Base-by-base conservation (phyloP, 2,329 filamentous ascomycete genomes). In the Sclerotiophoma versabilis region DNA sequence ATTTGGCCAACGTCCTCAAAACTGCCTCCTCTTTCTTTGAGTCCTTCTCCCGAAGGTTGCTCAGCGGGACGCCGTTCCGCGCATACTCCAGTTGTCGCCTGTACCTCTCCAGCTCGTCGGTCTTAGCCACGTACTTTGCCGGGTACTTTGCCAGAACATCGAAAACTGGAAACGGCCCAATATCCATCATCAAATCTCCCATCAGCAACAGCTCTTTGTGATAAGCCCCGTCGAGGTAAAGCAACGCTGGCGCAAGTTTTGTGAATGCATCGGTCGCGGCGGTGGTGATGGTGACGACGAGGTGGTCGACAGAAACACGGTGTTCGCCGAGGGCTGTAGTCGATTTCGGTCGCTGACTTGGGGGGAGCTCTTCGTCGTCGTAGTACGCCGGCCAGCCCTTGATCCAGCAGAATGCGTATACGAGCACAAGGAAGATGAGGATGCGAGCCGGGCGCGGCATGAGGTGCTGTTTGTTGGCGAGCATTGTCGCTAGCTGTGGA, bases 271-370 rank as follows among this genome's bases (percentile, higher is more conserved):
- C 81, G 17, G 80, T 83, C 4, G 83, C 82, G 29, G 83, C 82
- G 2, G 84, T 86, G 54, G 81, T 81, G 60, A 86, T 75, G 15
- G 84, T 75, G 5, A 86, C 79, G 36, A 84, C 77, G 26, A 85
- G 59, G 27, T 71, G 57, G 38, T 71, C 65, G 32, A 54, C 42
- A n/a, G 57, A 34, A 46, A 70, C 62, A 23, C 26, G 48, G 47
- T 66, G 51, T 17, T 66, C 67, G 15, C 56, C 62, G 4, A 57
- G 43, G 5, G 59, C 52, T 19, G 49, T 59, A 4, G 56, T 58
- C 22, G 55, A 49, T 45, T 61, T 57, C 11, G 59, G 59, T 17
- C 59, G 63, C 44, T 54, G 50, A 57, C 32, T 60, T 5, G 62
- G 58, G 5, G 68, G 68, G 12, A 71, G 56, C 38, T 71, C 66